Evolutionary conservation across 208 protist species (phyloP).

Genomic region (Vickermania ingenoplastis): DNA sequence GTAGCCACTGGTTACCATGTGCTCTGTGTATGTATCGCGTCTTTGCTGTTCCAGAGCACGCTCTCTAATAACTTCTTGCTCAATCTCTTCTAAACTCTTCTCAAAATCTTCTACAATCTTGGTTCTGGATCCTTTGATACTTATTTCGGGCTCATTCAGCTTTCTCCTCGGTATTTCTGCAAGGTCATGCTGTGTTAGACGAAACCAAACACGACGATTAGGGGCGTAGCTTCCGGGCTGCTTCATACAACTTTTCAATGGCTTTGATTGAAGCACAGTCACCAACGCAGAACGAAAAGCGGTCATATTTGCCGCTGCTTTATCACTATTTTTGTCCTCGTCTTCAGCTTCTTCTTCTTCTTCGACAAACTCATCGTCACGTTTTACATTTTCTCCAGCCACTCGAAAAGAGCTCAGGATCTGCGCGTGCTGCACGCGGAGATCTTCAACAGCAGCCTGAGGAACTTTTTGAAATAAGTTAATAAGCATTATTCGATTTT

Average conservation of each 20-base stretch:
- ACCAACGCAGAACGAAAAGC: background rate
- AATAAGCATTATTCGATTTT: constrained; percentile 9
- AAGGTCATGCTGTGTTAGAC: constrained; percentile 1
- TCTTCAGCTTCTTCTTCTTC: constrained; percentile 1
- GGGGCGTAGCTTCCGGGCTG: background rate
- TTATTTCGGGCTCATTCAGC: constrained; percentile 3
- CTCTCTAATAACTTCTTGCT: constrained; percentile 5
- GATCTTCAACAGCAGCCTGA: constrained; percentile 7
- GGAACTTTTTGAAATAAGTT: constrained; percentile 10
- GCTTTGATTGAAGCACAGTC: constrained; percentile 4
- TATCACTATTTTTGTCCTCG: background rate
- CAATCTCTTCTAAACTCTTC: constrained; percentile 7
- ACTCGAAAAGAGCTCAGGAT: constrained; percentile 3
- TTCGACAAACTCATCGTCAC: constrained; percentile 6
- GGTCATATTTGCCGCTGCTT: background rate
- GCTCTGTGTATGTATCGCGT: constrained; percentile 1
- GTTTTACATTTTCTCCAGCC: background rate
- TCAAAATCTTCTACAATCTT: constrained; percentile 10
- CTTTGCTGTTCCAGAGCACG: background rate
- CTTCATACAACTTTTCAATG: constrained; percentile 2
- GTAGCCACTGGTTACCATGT: constrained; percentile 6
- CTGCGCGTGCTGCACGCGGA: background rate
- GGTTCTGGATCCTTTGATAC: background rate
- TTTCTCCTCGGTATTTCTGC: background rate
- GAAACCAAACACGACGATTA: constrained; percentile 5